These are phyloP conservation scores for Fusarium sp. DNA, from an alignment of 2,329 filamentous ascomycete genomes.

Conservation along the genomic window DNA sequence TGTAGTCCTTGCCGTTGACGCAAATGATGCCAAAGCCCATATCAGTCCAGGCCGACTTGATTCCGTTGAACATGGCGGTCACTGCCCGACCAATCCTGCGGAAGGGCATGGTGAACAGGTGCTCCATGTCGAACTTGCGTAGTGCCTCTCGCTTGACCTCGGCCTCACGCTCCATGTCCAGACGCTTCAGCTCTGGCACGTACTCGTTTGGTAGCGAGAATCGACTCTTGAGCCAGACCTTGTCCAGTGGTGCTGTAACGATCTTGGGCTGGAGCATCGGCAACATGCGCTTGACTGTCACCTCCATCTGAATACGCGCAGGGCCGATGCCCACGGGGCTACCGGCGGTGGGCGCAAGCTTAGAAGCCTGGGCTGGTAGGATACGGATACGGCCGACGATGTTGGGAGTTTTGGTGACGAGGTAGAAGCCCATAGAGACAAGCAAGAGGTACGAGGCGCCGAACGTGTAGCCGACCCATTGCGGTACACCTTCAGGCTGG, in stretches of 20 bases:
- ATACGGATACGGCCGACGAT: conserved; percentile 70
- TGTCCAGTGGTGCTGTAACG: conserved; percentile 50
- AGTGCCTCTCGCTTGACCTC: conserved; percentile 52
- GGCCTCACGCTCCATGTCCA: conserved; percentile 50
- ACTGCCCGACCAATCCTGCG: conserved; percentile 60
- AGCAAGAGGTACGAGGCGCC: conserved; percentile 69
- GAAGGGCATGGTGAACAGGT: conserved; percentile 69
- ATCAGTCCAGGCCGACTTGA: conserved; percentile 64
- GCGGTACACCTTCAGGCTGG: conserved; percentile 61
- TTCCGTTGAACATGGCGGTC: conserved; percentile 55
- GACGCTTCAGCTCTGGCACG: conserved; percentile 50
- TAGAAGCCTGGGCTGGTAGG: conserved; percentile 53
- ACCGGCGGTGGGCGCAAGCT: conserved; percentile 28
- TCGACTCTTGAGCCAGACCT: conserved; percentile 51
- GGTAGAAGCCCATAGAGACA: conserved; percentile 68
- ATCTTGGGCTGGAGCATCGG: conserved; percentile 61
- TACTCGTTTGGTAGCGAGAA: conserved; percentile 54
- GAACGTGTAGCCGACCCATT: conserved; percentile 69
- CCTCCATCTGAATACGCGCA: conserved; percentile 60
- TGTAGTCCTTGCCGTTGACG: conserved; percentile 62
- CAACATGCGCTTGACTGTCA: conserved; percentile 62
- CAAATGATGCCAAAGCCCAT: conserved; percentile 66
- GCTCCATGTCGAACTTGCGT: conserved; percentile 64
- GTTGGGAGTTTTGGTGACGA: conserved; percentile 67
- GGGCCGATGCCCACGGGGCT: conserved; percentile 22